Evolutionary conservation across 1,284 basidiomycete species (phyloP).

Genomic region (Cryptococcus depauperatus): DNA sequence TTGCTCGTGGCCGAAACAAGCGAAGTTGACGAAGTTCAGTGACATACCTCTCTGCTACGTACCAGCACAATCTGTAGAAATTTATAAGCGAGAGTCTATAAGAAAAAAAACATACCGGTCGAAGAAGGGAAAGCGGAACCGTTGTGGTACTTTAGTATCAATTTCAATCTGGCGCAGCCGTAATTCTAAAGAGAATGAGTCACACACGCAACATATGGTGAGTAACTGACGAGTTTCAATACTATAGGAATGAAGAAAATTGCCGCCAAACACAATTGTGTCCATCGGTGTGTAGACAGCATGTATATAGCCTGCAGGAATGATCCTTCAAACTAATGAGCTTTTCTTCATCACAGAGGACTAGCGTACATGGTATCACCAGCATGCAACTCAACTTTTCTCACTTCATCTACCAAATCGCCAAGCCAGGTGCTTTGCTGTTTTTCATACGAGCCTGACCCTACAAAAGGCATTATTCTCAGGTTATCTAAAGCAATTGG

Average conservation of each 20-base stretch:
- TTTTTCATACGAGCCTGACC: constrained; percentile 68
- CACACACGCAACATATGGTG: constrained; percentile 26
- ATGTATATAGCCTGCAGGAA: constrained; percentile 95
- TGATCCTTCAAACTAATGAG: constrained; percentile 52
- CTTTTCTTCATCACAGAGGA: neutral
- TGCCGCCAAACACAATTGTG: constrained; percentile 92
- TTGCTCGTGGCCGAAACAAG: constrained; percentile 47
- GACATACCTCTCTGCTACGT: constrained; percentile 69
- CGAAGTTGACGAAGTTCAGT: constrained; percentile 60
- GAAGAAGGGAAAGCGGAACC: constrained; percentile 86
- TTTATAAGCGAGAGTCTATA: neutral
- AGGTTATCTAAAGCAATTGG: constrained; percentile 1
- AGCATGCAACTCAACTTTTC: constrained; percentile 67
- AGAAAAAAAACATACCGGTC: constrained; percentile 52
- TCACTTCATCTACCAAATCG: constrained; percentile 67
- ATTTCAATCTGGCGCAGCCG: constrained; percentile 85
- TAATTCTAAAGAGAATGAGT: constrained; percentile 56
- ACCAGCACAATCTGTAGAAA: constrained; percentile 73
- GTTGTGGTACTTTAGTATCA: constrained; percentile 83
- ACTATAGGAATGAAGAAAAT: constrained; percentile 81
- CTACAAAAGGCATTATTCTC: constrained; percentile 10
- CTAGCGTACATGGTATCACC: constrained; percentile 74
- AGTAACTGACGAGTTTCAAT: constrained; percentile 37
- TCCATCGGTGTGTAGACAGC: constrained; percentile 91
- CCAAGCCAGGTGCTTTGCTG: constrained; percentile 87